phyloP scores from a whole-genome alignment of 371 early-diverging fungal species.

The Rhizopus stolonifer region DNA sequence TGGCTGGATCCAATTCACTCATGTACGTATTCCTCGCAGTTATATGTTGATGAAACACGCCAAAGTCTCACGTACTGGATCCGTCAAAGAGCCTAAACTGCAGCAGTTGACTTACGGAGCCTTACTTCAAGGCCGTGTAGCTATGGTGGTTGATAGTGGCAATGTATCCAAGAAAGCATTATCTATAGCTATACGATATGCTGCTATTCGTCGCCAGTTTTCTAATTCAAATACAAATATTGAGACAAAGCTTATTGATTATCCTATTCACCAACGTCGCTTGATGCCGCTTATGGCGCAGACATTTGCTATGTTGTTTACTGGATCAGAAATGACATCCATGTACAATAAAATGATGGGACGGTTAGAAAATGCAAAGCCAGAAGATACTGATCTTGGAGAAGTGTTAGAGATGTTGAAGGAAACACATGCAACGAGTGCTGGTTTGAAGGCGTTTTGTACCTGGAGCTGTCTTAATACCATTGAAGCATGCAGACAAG shows the following conservation, averaged over 20 bases:
- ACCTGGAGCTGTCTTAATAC: slow-evolving; percentile 88
- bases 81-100: slow-evolving; percentile 66
- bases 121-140: slow-evolving; percentile 84
- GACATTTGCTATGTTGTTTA: slow-evolving; percentile 89
- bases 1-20: slow-evolving; percentile 84
- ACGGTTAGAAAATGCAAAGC: slow-evolving; percentile 64
- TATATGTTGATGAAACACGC: slow-evolving; percentile 93
- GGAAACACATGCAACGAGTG: slow-evolving; percentile 90
- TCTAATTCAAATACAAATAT: slow-evolving; percentile 32
- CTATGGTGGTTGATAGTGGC: slow-evolving; percentile 88
- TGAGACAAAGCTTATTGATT: slow-evolving; percentile 90
- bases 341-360: slow-evolving; percentile 81
- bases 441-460: slow-evolving; percentile 94
- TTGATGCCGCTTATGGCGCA: slow-evolving; percentile 88
- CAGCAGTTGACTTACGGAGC: slow-evolving; percentile 81
- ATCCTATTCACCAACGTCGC: slow-evolving; percentile 91
- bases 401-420: slow-evolving; percentile 77
- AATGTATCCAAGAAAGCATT: slow-evolving; percentile 90
- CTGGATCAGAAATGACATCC: slow-evolving; percentile 78
- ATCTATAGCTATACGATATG: slow-evolving; percentile 89
- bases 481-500: slow-evolving; percentile 89
- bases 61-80: slow-evolving; percentile 80
- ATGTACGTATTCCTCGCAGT: slow-evolving; percentile 76
- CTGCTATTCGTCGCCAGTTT: slow-evolving; percentile 91
- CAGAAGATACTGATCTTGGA: slow-evolving; percentile 66